Conservation (phyloP, 306 rosid genomes). For the Malus asiatica region DNA sequence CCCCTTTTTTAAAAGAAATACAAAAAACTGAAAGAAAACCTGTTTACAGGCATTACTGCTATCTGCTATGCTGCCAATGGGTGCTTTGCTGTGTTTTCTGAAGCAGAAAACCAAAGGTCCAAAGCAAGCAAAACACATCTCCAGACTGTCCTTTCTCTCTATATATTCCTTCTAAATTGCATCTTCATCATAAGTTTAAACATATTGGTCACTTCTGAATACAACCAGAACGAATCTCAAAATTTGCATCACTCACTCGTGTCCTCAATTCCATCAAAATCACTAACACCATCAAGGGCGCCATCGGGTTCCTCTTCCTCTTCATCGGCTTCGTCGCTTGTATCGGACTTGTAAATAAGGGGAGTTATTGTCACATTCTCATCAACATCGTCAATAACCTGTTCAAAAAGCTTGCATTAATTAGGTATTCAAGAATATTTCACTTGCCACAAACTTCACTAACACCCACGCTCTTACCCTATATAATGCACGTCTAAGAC, state of each 20-base stretch:
- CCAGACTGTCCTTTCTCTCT: not conserved
- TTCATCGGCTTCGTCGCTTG: constrained; percentile 43
- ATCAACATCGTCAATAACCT: constrained; percentile 48
- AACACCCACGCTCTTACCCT: constrained; percentile 33
- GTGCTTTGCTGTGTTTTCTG: not conserved
- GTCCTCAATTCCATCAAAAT: constrained; percentile 42
- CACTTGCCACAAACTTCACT: not conserved
- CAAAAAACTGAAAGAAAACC: not conserved
- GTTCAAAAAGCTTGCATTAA: constrained; percentile 9
- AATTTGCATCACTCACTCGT: constrained; percentile 21
- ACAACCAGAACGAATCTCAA: not conserved
- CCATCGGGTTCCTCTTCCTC: constrained; percentile 31
- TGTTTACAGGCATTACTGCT: not conserved
- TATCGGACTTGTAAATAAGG: constrained; percentile 46
- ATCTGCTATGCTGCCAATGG: not conserved
- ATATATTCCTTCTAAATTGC: not conserved
- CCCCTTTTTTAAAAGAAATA: no score
- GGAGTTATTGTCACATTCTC: constrained; percentile 37
- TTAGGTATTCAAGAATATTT: not conserved
- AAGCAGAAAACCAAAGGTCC: not conserved
- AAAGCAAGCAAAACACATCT: not conserved
- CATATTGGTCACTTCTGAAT: not conserved
- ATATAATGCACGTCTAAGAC: constrained; percentile 52
- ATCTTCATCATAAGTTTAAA: not conserved
- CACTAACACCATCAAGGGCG: constrained; percentile 33